These are phyloP conservation scores for Magnaporthiopsis poae DNA, from an alignment of 2,329 filamentous ascomycete genomes.

Conservation along the genomic window DNA sequence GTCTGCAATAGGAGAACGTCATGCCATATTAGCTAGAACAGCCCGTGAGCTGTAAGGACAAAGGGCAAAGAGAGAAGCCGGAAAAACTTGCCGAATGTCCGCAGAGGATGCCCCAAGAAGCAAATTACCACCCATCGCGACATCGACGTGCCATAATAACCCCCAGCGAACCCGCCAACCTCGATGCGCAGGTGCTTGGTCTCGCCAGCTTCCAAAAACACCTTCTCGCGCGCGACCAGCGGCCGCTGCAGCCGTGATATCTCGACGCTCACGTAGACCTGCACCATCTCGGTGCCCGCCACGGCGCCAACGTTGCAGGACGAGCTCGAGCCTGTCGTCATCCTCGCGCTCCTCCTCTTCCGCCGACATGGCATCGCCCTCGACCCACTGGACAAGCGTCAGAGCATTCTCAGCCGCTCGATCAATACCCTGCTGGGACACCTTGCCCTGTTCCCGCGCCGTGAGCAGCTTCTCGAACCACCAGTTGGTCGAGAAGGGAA, in stretches of 20 bases:
- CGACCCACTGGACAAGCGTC: constrained; percentile 50
- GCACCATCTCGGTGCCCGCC: constrained; percentile 54
- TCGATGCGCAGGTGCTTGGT: constrained; percentile 37
- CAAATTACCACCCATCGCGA: constrained; percentile 53
- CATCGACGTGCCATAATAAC: constrained; percentile 53
- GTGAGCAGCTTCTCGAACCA: constrained; percentile 46
- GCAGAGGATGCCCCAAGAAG: constrained; percentile 51
- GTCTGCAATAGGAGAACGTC: not conserved
- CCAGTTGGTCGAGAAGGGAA: constrained; percentile 47
- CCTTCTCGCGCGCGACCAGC: constrained; percentile 58
- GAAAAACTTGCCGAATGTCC: constrained; percentile 44
- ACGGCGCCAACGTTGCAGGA: constrained; percentile 45
- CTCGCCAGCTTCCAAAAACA: constrained; percentile 47
- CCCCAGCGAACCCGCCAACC: constrained; percentile 41
- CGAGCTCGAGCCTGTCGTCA: constrained; percentile 47
- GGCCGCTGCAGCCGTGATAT: constrained; percentile 54
- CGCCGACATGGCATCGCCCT: constrained; percentile 46
- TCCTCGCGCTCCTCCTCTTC: constrained; percentile 50
- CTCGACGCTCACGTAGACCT: constrained; percentile 57
- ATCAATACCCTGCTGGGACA: constrained; percentile 42
- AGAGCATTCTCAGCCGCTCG: constrained; percentile 50
- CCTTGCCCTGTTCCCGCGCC: constrained; percentile 38
- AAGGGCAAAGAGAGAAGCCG: not conserved
- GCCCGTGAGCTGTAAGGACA: too few species aligned
- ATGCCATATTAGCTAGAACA: too few species aligned